Evolutionary conservation across 495 filamentous ascomycete species (phyloP).

Genomic region (Talaromyces wortmannii): DNA sequence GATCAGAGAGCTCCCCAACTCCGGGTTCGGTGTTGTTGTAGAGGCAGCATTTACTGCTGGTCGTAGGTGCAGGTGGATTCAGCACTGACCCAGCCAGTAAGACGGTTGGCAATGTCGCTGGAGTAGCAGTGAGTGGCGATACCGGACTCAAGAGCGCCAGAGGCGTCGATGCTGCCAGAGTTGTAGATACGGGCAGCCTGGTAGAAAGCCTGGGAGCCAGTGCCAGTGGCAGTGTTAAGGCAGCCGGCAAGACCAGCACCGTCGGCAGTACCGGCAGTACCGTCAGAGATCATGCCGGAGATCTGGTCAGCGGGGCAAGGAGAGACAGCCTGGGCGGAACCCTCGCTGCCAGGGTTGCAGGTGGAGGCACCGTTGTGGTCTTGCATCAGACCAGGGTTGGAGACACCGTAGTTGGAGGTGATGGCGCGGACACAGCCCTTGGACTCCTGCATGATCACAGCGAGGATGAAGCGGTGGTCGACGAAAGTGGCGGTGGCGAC

Average conservation of each 20-base stretch:
- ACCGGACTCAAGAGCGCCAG: constrained; percentile 29
- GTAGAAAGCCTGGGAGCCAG: constrained; percentile 24
- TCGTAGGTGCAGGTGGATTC: constrained; percentile 11
- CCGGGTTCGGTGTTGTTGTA: background rate
- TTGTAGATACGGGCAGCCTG: constrained; percentile 36
- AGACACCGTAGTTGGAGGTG: constrained; percentile 33
- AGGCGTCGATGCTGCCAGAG: constrained; percentile 28
- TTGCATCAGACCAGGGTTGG: constrained; percentile 52
- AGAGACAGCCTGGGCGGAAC: constrained; percentile 15
- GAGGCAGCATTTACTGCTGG: background rate
- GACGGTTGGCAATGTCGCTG: constrained; percentile 41
- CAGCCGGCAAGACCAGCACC: constrained; percentile 37
- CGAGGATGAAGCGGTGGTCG: constrained; percentile 53
- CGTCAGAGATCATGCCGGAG: constrained; percentile 41
- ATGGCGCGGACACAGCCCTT: constrained; percentile 48
- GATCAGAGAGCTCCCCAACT: background rate
- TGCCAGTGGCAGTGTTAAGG: constrained; percentile 18
- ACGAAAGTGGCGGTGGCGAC: constrained; percentile 31
- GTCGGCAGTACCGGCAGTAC: constrained; percentile 26
- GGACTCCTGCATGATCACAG: constrained; percentile 51
- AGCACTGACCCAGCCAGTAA: constrained; percentile 27
- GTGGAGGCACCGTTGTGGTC: constrained; percentile 35
- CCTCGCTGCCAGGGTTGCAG: constrained; percentile 25
- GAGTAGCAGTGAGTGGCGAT: constrained; percentile 38
- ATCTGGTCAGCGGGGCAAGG: constrained; percentile 40